Evolutionary conservation across 495 filamentous ascomycete species (phyloP), one percentile per base, ranked within the genome.

Genomic region (Pyrenopolyporus hunteri): DNA sequence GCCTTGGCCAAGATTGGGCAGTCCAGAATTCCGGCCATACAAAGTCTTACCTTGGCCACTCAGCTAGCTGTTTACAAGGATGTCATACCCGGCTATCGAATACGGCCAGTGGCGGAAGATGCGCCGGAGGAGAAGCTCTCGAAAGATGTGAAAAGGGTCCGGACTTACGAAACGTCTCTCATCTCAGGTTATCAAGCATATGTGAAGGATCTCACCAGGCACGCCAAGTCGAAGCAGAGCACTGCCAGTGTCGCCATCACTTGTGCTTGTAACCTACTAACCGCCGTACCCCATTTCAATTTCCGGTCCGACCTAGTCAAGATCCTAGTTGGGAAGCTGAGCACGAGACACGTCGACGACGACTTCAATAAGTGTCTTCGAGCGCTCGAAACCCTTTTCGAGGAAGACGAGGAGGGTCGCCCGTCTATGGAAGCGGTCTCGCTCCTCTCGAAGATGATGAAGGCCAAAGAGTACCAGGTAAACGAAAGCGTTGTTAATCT

Each of bases 31-130:
- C 70, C 82, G 26, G 86, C 88, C 4, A 87, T 98, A 66, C 86
- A 88, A 76, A 94, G 91, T 68, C 79, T 98, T 46, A 89, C 87
- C 17, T 73, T 98, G 20, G 90, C 85, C 11, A 88, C 92, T 14
- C 92, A 96, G 73, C 80, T 93, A 69, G 86, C 93, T 5, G 82
- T 97, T n/a, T 98, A 91, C 74, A 95, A 92, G 70, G 93, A 98
- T 76, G 81, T 97, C 35, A 97, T 98, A 40, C 94, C 94, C 0
- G 94, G 93, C 5, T 98, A 98, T 65, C 82, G 94, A 29, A 98
- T 98, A 73, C 87, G 94, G 14, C 91, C 92, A 14, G 73, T 89
- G 4, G 80, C 80, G 2, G 90, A 93, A 35, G 87, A 89, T 14
- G 84, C 89, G 55, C 81, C 84, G 66, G 79, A 80, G 19, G 86